Evolutionary conservation across 345 rosid genomes (phyloP), one percentile per base, ranked within the genome.

Genomic region (Citrus mangshanensis): DNA sequence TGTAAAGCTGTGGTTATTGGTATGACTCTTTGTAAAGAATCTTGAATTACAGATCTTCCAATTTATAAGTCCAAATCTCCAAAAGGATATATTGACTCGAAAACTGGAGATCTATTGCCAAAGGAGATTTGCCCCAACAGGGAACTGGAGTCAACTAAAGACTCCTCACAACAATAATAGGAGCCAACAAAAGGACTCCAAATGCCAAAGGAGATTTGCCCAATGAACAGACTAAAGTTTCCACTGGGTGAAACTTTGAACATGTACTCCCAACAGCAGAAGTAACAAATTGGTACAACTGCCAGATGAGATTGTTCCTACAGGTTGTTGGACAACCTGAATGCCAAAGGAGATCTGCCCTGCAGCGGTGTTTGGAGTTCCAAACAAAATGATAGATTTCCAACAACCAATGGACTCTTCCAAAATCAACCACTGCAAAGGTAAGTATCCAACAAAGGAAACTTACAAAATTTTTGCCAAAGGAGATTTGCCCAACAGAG

Each of bases 171-270:
- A 62, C 22, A 63, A 42, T 62, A 81, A 82, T 68, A 61, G 84
- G 88, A 85, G 81, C 74, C 88, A 49, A 78, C 64, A 32, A 30
- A 30, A 78, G 67, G 85, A 83, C 88, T 83, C 89, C 83, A 49
- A 65, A 73, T 82, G 89, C 92, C 92, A 86, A 89, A 89, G 89
- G 88, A 89, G 90, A 89, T 86, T 89, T 89, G 90, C 92, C 92
- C 88, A 80, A 54, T 24, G 67, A 78, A 78, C 81, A 89, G 89
- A 84, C 87, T 70, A 83, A 81, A 86, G 74, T 73, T 73, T 82
- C 81, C 22, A 35, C 71, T 22, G 21, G 70, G 76, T 2, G 75
- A 56, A 82, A 78, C 84, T 85, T 78, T 74, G 51, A 60, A 81
- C 32, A 40, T 62, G 65, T 73, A 78, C 78, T 78, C 71, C 70